Percentiles rank a stretch among this genome's conserved stretches.
phyloP scores from a whole-genome alignment of 2,329 filamentous ascomycete species.

The Alternaria sp. region DNA sequence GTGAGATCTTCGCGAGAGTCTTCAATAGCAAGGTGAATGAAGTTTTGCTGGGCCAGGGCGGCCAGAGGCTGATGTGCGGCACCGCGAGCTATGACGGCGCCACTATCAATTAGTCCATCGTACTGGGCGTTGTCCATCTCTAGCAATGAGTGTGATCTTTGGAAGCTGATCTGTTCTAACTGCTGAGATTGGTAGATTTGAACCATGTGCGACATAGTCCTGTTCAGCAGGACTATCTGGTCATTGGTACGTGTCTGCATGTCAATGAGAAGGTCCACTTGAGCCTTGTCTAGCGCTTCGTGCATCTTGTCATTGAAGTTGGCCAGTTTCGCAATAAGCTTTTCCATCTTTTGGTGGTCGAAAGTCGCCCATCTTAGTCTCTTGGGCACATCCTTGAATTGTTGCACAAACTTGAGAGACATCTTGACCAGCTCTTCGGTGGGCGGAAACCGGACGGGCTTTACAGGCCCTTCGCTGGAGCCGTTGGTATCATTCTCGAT shows the following conservation, averaged over 20 bases:
- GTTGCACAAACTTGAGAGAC: constrained; percentile 40
- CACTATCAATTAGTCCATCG: constrained; percentile 17
- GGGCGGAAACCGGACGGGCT: constrained; percentile 43
- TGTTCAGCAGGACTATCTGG: constrained; percentile 50
- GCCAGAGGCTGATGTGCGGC: constrained; percentile 35
- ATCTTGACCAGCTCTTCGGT: constrained; percentile 42
- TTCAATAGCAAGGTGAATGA: constrained; percentile 47
- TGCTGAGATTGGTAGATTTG: constrained; percentile 40
- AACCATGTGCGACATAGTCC: constrained; percentile 45
- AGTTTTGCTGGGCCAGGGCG: constrained; percentile 48
- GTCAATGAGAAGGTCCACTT: constrained; percentile 39
- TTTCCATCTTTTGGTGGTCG: constrained; percentile 44
- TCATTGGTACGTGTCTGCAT: constrained; percentile 48
- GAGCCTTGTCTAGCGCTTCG: constrained; percentile 43
- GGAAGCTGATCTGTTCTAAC: constrained; percentile 26
- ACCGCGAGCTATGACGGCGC: constrained; percentile 11
- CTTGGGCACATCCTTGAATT: constrained; percentile 33
- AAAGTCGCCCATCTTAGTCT: constrained; percentile 46
- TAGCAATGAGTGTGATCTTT: constrained; percentile 20
- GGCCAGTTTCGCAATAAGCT: constrained; percentile 43
- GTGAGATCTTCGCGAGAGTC: constrained; percentile 33
- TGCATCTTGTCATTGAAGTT: constrained; percentile 51
- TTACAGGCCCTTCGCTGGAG: constrained; percentile 21
- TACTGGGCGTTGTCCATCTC: constrained; percentile 34
- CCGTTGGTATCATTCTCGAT: constrained; percentile 21